A percentile compares a stretch with the other conserved stretches of the same genome.
Evolutionary conservation across 345 rosid genomes (phyloP).

Genomic region (Eutrema japonicum): DNA sequence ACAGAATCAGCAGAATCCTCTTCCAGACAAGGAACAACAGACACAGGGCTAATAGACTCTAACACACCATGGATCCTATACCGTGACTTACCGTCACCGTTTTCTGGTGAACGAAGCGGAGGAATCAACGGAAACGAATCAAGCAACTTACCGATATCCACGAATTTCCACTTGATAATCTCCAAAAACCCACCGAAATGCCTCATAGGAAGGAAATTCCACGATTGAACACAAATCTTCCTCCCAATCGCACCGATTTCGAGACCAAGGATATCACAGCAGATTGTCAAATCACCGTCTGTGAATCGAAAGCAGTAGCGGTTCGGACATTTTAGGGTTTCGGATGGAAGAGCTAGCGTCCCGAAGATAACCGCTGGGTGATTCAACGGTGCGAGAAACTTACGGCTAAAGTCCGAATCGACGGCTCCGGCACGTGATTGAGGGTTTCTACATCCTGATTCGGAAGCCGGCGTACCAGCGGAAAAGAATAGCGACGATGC

Average conservation of each 20-base stretch:
- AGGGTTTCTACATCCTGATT: constrained; percentile 15
- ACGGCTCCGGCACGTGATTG: constrained; percentile 23
- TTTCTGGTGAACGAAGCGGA: constrained; percentile 3
- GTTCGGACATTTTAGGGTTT: constrained; percentile 57
- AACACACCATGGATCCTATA: constrained; percentile 59
- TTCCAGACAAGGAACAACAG: constrained; percentile 59
- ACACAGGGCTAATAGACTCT: constrained; percentile 72
- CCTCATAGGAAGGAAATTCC: constrained; percentile 74
- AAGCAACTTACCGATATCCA: constrained; percentile 34
- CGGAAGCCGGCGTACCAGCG: constrained; percentile 22
- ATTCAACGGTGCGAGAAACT: constrained; percentile 51
- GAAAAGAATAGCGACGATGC: constrained; percentile 52
- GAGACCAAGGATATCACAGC: constrained; percentile 75
- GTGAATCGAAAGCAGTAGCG: constrained; percentile 68
- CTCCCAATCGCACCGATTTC: constrained; percentile 48
- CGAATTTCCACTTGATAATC: constrained; percentile 68
- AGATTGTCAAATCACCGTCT: constrained; percentile 57
- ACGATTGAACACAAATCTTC: constrained; percentile 58
- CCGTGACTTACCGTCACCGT: constrained; percentile 46
- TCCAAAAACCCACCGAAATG: constrained; percentile 71
- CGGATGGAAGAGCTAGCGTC: constrained; percentile 58
- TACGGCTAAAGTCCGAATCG: constrained; percentile 34
- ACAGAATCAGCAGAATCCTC: constrained; percentile 35
- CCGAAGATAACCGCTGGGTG: constrained; percentile 61
- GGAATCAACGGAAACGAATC: constrained; percentile 55